Percentiles rank a stretch among this genome's conserved stretches.
Conservation (phyloP, 305 asterid genomes). For the Rubia tinctorum region DNA sequence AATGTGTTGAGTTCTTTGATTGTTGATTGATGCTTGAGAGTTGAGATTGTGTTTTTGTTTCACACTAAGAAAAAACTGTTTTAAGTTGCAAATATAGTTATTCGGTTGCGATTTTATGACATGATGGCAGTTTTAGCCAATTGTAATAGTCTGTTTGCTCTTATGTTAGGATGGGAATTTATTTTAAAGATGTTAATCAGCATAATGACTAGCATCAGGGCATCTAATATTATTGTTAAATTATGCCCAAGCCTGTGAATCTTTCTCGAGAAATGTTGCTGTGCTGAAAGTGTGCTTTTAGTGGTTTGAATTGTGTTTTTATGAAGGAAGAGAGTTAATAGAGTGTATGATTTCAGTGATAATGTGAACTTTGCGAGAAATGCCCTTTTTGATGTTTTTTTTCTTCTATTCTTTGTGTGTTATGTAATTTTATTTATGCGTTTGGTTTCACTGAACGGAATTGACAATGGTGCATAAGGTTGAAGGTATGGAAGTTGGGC, state of each 20-base stretch:
- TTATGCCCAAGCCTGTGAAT: not conserved
- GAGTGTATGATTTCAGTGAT: too few relatives aligned
- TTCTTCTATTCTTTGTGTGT: slow-evolving; percentile 9
- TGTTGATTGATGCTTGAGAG: not conserved
- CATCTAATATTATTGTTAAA: not conserved
- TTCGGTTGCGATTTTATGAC: not conserved
- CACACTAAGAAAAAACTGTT: not conserved
- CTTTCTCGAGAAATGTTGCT: not conserved
- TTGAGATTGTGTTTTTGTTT: not conserved
- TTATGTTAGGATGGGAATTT: not conserved
- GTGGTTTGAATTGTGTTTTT: not conserved
- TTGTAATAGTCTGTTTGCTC: not conserved
- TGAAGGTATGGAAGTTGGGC: slow-evolving; percentile 75
- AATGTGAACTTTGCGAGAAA: not conserved
- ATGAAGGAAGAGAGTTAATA: not conserved
- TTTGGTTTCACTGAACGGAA: slow-evolving; percentile 13
- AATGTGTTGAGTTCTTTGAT: not conserved
- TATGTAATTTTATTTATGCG: not conserved
- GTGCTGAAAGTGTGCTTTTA: not conserved
- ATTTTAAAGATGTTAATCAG: not conserved
- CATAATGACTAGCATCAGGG: not conserved
- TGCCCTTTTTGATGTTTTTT: not conserved
- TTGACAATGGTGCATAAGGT: slow-evolving; percentile 49
- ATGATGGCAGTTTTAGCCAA: not conserved
- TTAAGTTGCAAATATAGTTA: not conserved